Percentiles rank a stretch among this genome's conserved stretches.
phyloP scores from a whole-genome alignment of 441 rosid species.

The Jatropha multifida region DNA sequence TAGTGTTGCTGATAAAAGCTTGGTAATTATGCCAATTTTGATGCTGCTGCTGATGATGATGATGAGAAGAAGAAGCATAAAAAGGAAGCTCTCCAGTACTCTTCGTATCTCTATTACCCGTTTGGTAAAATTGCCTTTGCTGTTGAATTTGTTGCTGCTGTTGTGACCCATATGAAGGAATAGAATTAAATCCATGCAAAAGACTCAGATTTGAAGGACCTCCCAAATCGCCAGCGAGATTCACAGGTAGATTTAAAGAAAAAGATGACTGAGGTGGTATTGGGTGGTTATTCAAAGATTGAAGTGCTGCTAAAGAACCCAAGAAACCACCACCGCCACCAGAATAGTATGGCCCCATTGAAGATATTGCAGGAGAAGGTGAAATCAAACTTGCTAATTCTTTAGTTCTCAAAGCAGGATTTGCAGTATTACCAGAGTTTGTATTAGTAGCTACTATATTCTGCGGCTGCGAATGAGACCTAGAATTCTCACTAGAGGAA shows the following conservation, averaged over 20 bases:
- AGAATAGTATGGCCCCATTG: slow-evolving; percentile 35
- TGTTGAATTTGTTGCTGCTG: slow-evolving; percentile 24
- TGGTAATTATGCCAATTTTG: slow-evolving; percentile 43
- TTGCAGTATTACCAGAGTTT: slow-evolving; percentile 13
- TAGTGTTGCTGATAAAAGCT: slow-evolving; percentile 24
- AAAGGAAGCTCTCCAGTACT: slow-evolving; percentile 25
- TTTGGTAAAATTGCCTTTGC: slow-evolving; percentile 29
- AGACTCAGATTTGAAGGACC: slow-evolving; percentile 40
- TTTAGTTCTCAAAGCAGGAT: slow-evolving; percentile 23
- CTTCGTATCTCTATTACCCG: slow-evolving; percentile 20
- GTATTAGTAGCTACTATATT: slow-evolving; percentile 3
- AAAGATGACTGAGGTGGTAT: slow-evolving; percentile 21
- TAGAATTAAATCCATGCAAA: slow-evolving; percentile 34
- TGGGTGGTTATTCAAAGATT: slow-evolving; percentile 29
- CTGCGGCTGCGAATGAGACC: slow-evolving; percentile 19
- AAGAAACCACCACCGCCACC: slow-evolving; percentile 44
- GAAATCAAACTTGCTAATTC: slow-evolving; percentile 25
- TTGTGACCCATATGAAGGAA: slow-evolving; percentile 31
- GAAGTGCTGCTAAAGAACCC: slow-evolving; percentile 44
- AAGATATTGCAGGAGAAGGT: slow-evolving; percentile 24
- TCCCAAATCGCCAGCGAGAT: slow-evolving; percentile 25
- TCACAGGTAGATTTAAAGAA: slow-evolving; percentile 22
- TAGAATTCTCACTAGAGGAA: slow-evolving; percentile 31
- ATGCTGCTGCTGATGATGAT: slow-evolving; percentile 26
- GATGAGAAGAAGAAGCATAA: slow-evolving; percentile 15